These are phyloP conservation scores for Barnettozyma salicaria DNA, from an alignment of 805 yeast species.

Conservation along the genomic window DNA sequence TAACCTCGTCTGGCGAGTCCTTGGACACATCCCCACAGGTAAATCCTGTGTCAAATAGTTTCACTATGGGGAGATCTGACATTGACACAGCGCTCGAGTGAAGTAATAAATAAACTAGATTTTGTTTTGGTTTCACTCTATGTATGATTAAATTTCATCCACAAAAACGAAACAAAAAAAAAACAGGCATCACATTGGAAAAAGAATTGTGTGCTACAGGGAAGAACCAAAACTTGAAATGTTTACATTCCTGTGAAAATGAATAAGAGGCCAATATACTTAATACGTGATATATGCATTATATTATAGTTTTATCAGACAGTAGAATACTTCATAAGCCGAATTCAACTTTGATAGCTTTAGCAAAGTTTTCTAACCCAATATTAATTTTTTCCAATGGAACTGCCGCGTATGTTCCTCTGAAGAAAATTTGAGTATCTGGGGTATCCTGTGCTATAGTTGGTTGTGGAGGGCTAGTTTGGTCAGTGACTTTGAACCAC, in stretches of 20 bases:
- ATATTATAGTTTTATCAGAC: neutral
- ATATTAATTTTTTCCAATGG: slow-evolving; percentile 53
- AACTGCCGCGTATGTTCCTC: slow-evolving; percentile 88
- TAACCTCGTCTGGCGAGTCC: neutral
- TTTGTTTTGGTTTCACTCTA: no score
- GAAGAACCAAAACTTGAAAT: neutral
- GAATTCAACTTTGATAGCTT: slow-evolving; percentile 54
- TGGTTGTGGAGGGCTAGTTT: slow-evolving; percentile 54
- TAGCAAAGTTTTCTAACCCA: slow-evolving; percentile 66
- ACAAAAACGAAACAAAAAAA: neutral
- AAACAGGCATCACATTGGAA: neutral
- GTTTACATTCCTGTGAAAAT: neutral
- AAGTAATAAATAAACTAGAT: neutral
- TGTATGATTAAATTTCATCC: no score
- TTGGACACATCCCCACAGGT: neutral
- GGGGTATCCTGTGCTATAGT: slow-evolving; percentile 35
- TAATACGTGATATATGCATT: neutral
- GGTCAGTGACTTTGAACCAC: slow-evolving; percentile 62
- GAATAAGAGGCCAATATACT: neutral
- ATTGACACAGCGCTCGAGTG: slow-evolving; percentile 1
- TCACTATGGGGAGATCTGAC: slow-evolving; percentile 9
- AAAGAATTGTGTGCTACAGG: neutral
- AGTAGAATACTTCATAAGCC: slow-evolving; percentile 14
- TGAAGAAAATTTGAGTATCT: slow-evolving; percentile 56
- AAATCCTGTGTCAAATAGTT: slow-evolving; percentile 4